Conservation (phyloP, 2,329 filamentous ascomycete genomes). For the Xylaria sp. region DNA sequence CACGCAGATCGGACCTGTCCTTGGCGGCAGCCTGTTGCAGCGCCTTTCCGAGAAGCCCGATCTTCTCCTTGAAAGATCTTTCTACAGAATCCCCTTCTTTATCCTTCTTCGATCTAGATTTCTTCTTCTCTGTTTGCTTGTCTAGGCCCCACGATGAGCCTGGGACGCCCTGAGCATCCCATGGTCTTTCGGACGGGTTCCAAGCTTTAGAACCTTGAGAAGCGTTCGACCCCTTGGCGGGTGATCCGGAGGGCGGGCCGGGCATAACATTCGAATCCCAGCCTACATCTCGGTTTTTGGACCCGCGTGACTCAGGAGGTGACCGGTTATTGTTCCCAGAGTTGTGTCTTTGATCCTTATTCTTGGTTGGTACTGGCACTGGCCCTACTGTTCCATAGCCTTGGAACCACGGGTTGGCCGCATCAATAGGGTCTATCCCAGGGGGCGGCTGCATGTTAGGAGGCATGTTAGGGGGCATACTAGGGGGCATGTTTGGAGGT, state of each 20-base stretch:
- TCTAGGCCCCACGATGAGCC: slow-evolving; percentile 20
- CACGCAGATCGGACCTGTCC: slow-evolving; percentile 25
- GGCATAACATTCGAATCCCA: slow-evolving; percentile 36
- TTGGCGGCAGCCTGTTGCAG: slow-evolving; percentile 19
- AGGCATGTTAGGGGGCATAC: too few relatives aligned
- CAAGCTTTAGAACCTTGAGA: background rate
- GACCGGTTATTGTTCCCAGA: slow-evolving; percentile 11
- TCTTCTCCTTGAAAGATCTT: too few relatives aligned
- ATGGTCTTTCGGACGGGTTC: slow-evolving; percentile 1
- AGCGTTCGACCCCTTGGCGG: background rate
- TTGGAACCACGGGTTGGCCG: slow-evolving; percentile 26
- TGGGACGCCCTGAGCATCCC: slow-evolving; percentile 31
- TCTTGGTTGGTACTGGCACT: slow-evolving; percentile 3
- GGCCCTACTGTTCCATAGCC: slow-evolving; percentile 24
- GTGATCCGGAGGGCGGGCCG: slow-evolving; percentile 25
- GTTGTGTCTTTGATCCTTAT: slow-evolving; percentile 11
- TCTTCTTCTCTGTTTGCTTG: slow-evolving; percentile 15
- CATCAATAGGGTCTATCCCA: background rate
- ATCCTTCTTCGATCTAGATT: too few relatives aligned
- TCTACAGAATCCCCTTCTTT: too few relatives aligned
- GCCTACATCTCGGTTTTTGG: slow-evolving; percentile 28
- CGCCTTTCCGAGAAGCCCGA: slow-evolving; percentile 1
- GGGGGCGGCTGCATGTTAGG: background rate
- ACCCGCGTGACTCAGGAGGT: background rate
- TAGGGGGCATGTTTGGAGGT: slow-evolving; percentile 10